phyloP scores from a whole-genome alignment of 2,329 filamentous ascomycete genomes.

The Epichloe brachyelytri region DNA sequence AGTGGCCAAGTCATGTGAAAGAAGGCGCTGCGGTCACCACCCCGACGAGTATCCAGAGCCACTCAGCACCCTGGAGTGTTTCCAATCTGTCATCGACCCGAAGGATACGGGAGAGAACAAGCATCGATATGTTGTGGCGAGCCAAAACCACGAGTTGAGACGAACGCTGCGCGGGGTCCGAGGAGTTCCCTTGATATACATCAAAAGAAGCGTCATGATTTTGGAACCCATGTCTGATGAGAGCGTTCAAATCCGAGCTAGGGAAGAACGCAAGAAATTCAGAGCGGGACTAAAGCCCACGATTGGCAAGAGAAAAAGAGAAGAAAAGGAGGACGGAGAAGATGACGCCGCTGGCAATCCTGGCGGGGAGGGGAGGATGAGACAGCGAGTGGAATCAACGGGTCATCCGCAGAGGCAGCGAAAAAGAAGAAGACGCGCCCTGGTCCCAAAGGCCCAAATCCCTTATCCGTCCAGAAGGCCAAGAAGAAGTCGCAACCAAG shows the following conservation, averaged over 20 bases:
- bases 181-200: constrained; percentile 67
- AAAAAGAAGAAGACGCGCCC: constrained; percentile 45
- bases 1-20: constrained; percentile 61
- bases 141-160: constrained; percentile 54
- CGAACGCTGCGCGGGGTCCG: constrained; percentile 50
- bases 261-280: constrained; percentile 64
- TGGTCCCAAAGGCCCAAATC: constrained; percentile 58
- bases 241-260: constrained; percentile 48
- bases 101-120: constrained; percentile 62
- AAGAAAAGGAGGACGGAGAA: constrained; percentile 24
- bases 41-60: constrained; percentile 59
- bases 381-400: constrained; percentile 3
- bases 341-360: constrained; percentile 16
- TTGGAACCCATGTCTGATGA: constrained; percentile 59
- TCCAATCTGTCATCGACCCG: constrained; percentile 64
- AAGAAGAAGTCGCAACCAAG: constrained; percentile 34
- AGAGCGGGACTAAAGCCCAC: constrained; percentile 50
- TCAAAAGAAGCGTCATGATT: constrained; percentile 63
- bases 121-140: constrained; percentile 66
- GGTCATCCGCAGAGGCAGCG: constrained; percentile 15
- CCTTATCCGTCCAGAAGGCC: constrained; percentile 55
- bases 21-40: constrained; percentile 67
- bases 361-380: constrained; percentile 25
- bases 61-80: constrained; percentile 55
- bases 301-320: constrained; percentile 37